A percentile compares a stretch with the other conserved stretches of the same genome.
These are phyloP conservation scores for Nannochloris sp. DNA, from an alignment of 139 green algal genomes.

Conservation along the genomic window DNA sequence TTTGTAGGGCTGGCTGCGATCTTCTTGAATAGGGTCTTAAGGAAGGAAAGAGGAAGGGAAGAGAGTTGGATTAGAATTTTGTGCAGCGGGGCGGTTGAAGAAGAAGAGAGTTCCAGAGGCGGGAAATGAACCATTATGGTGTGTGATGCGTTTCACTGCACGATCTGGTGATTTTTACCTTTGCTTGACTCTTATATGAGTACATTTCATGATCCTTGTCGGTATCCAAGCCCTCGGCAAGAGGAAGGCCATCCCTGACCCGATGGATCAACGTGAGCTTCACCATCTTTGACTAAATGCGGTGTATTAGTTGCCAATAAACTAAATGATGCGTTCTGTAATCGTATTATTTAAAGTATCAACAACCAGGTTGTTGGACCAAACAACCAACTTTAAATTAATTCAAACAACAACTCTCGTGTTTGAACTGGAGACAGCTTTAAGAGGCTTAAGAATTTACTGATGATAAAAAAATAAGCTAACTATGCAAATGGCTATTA, in stretches of 20 bases:
- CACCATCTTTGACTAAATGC: constrained; percentile 68
- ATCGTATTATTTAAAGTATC: too few relatives aligned
- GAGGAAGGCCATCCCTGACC: constrained; percentile 80
- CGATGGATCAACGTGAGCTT: constrained; percentile 90
- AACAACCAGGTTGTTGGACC: too few relatives aligned
- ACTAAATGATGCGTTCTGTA: too few relatives aligned
- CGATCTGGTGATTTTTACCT: constrained; percentile 47
- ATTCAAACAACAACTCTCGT: too few relatives aligned
- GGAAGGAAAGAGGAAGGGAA: neutral
- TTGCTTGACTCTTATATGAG: constrained; percentile 89
- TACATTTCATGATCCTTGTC: constrained; percentile 84
- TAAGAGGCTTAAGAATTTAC: too few relatives aligned
- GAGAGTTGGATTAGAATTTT: neutral
- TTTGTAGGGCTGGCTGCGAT: constrained; percentile 15
- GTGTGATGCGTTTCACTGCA: neutral
- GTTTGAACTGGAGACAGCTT: too few relatives aligned
- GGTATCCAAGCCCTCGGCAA: constrained; percentile 92
- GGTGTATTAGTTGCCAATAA: too few relatives aligned
- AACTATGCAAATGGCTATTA: too few relatives aligned
- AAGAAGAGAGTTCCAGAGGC: neutral
- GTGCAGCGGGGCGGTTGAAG: neutral
- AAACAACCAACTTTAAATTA: too few relatives aligned
- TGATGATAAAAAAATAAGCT: too few relatives aligned
- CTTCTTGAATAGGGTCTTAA: constrained; percentile 46
- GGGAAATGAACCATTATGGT: neutral